Evolutionary conservation across 768 basidiomycete genomes (phyloP), one percentile per base, ranked within the genome.

Genomic region (Tylopilus rubrobrunneus): DNA sequence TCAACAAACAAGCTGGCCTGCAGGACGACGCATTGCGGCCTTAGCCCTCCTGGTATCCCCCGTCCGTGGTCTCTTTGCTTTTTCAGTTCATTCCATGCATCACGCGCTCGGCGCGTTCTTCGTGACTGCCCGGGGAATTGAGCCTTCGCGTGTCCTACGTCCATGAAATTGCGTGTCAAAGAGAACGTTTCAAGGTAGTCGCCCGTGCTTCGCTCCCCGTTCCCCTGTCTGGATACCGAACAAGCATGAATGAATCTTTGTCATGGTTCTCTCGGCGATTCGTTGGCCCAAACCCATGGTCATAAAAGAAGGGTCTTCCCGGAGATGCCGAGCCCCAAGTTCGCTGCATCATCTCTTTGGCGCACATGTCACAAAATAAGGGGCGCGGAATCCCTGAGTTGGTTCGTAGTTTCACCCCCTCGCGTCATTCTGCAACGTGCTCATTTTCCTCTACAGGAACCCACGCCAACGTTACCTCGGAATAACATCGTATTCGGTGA

Each of bases 401-500:
- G 46, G 64, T 65, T 29, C 49, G 64, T 51, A 36, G 31, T 48
- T 40, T 33, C 27, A 36, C 14, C 44, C 63, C 4, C 59, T 62
- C 21, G 31, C 31, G 7, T 28, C 33, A 4, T 15, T 31, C 11
- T 19, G 36, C 33, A 53, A 51, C 34, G 25, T 56, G 12, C 53
- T 67, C 15, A 55, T 40, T 15, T 12, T 27, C 8, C 25, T 56
- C 27, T 19, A n/a, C 53, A 64, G 51, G 50, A 56, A 12, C 41
- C 43, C 53, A 7, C 52, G 21, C 21, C 33, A 56, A 52, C 37
- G 23, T 29, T n/a, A 45, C 33, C 60, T n/a, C 27, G 56, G 9
- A 64, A 54, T 48, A 67, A 69, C 55, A 43, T 69, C 47, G 57
- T 67, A 53, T 68, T 68, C 17, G 64, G 59, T 31, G 67, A 66